These are phyloP conservation scores for Ophiosphaerella herpotricha DNA, from an alignment of 2,329 filamentous ascomycete species.

Conservation along the genomic window DNA sequence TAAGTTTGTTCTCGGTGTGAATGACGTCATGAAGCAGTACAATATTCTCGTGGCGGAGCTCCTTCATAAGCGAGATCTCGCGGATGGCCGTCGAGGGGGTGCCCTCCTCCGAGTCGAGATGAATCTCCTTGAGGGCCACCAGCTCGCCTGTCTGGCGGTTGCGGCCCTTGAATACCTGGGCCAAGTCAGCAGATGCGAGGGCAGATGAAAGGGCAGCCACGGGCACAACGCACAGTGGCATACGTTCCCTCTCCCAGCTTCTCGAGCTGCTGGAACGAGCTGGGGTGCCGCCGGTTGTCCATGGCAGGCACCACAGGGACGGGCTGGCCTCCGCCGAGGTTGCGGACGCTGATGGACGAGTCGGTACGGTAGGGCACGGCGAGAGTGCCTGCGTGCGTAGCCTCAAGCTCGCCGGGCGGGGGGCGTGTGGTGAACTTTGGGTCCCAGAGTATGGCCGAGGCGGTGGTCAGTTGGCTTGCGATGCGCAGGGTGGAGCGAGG, in stretches of 20 bases:
- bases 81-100: conserved; percentile 96
- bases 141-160: conserved; percentile 97
- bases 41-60: conserved; percentile 98
- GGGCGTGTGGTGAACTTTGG: conserved; percentile 53
- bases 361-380: conserved; percentile 54
- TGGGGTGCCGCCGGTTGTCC: conserved; percentile 91
- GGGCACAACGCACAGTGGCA: conserved; percentile 73
- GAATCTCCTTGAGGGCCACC: conserved; percentile 97
- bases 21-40: conserved; percentile 98
- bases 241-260: conserved; percentile 98
- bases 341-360: conserved; percentile 57
- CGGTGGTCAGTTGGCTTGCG: conserved; percentile 53
- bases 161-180: conserved; percentile 94
- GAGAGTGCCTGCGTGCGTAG: conserved; percentile 56
- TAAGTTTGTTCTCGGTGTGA: conserved; percentile 98
- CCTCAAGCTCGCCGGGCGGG: conserved; percentile 51
- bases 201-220: conserved; percentile 5
- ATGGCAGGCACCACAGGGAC: conserved; percentile 56
- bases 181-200: conserved; percentile 21
- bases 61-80: conserved; percentile 99
- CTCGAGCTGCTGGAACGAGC: conserved; percentile 98
- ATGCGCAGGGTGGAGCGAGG: conserved; percentile 43
- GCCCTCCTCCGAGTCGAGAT: conserved; percentile 97
- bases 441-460: conserved; percentile 57
- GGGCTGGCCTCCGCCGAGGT: conserved; percentile 51